Conservation (phyloP, 768 basidiomycete species). For the Amanita exitialis region DNA sequence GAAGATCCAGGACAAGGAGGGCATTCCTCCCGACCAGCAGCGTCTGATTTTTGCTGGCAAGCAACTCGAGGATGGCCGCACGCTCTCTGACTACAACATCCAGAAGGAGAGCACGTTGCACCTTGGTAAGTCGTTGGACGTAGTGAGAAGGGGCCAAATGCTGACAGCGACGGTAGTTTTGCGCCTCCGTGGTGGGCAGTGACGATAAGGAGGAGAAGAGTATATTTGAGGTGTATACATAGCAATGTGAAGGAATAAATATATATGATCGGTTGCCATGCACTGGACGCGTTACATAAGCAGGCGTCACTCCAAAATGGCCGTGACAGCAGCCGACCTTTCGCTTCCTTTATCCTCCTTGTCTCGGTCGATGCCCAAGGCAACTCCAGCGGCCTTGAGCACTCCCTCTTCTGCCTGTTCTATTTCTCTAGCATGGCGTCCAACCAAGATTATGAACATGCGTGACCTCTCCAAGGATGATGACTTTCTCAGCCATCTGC, state of each 20-base stretch:
- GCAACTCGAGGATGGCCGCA: slow-evolving; percentile 85
- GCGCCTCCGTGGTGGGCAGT: slow-evolving; percentile 31
- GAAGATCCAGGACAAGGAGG: slow-evolving; percentile 72
- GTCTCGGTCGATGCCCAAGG: slow-evolving; percentile 8
- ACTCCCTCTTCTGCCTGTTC: slow-evolving; percentile 14
- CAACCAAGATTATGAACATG: slow-evolving; percentile 87
- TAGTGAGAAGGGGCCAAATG: slow-evolving; percentile 5
- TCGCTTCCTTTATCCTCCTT: slow-evolving; percentile 12
- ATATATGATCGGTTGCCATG: not conserved
- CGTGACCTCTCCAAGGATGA: slow-evolving; percentile 85
- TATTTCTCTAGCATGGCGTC: slow-evolving; percentile 50
- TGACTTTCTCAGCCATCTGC: slow-evolving; percentile 82
- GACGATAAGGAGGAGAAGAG: not conserved
- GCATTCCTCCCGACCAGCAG: slow-evolving; percentile 25
- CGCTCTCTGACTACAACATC: slow-evolving; percentile 61
- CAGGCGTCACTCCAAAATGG: slow-evolving; percentile 12
- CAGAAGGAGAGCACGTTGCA: slow-evolving; percentile 61
- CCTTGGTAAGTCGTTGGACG: slow-evolving; percentile 21
- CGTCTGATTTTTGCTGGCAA: slow-evolving; percentile 83
- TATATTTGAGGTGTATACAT: not conserved
- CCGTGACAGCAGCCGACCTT: slow-evolving; percentile 14
- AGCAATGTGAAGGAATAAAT: not conserved
- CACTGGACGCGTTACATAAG: slow-evolving; percentile 2
- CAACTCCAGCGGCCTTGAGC: slow-evolving; percentile 20
- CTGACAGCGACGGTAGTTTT: slow-evolving; percentile 19